phyloP scores from a whole-genome alignment of 2,329 filamentous ascomycete genomes.

The Cyphellophora attinorum region DNA sequence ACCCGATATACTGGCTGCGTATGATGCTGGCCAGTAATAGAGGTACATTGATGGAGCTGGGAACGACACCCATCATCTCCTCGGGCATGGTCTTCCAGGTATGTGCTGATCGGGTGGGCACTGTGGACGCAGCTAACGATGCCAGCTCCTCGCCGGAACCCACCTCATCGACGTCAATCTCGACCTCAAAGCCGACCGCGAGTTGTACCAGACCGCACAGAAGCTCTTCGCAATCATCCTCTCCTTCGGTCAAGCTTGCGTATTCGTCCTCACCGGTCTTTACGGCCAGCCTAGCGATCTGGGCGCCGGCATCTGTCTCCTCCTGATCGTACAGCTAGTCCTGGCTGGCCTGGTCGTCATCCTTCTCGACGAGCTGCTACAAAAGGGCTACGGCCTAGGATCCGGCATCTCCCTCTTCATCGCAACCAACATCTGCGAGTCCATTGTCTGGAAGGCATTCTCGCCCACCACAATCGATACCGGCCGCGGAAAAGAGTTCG shows the following conservation, averaged over 20 bases:
- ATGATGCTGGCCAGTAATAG: constrained; percentile 99
- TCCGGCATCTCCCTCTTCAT: constrained; percentile 99
- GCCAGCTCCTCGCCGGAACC: constrained; percentile 82
- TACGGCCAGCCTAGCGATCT: constrained; percentile 96
- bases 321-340: constrained; percentile 95
- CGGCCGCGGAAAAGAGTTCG: constrained; percentile 95
- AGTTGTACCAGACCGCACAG: constrained; percentile 99
- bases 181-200: constrained; percentile 98
- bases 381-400: constrained; percentile 98
- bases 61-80: constrained; percentile 97
- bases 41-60: constrained; percentile 90
- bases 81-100: constrained; percentile 99
- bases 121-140: constrained; percentile 4
- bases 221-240: constrained; percentile 98
- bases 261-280: constrained; percentile 96
- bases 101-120: constrained; percentile 15
- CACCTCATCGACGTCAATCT: constrained; percentile 99
- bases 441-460: constrained; percentile 99
- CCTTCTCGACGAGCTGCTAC: constrained; percentile 94
- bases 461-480: constrained; percentile 99
- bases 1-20: constrained; percentile 98
- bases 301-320: constrained; percentile 94
- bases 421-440: constrained; percentile 99
- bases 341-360: constrained; percentile 98
- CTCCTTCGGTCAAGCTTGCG: constrained; percentile 92